These are phyloP conservation scores for Glarea lozoyensis DNA, from an alignment of 495 filamentous ascomycete genomes.

Conservation along the genomic window DNA sequence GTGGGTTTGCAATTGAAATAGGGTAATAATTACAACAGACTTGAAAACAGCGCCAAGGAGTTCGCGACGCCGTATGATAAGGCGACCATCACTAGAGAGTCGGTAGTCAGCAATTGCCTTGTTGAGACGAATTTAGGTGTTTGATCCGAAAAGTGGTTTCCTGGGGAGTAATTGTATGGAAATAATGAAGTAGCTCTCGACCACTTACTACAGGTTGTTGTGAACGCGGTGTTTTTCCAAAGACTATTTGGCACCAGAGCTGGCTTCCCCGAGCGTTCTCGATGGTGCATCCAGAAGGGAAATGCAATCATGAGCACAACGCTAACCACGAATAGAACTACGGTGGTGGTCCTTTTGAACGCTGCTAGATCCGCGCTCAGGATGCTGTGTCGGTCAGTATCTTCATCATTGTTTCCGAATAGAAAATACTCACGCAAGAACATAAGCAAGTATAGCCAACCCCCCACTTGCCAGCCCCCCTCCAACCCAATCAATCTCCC, in stretches of 20 bases:
- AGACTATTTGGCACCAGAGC: conserved; percentile 46
- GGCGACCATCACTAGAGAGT: conserved; percentile 43
- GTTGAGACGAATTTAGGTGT: too few relatives aligned
- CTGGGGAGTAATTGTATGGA: too few relatives aligned
- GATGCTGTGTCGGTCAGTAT: background rate
- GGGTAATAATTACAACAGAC: conserved; percentile 26
- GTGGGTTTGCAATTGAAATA: background rate
- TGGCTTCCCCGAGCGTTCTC: conserved; percentile 29
- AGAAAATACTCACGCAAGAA: conserved; percentile 25
- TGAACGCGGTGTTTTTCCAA: conserved; percentile 42
- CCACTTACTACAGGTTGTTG: conserved; percentile 37
- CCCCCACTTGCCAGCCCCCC: conserved; percentile 29
- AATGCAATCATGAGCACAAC: conserved; percentile 20
- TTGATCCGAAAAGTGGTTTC: too few relatives aligned
- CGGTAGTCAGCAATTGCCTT: too few relatives aligned
- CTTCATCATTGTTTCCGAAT: conserved; percentile 3
- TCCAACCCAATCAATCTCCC: conserved; percentile 44
- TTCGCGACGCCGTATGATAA: conserved; percentile 40
- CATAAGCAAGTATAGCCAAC: conserved; percentile 37
- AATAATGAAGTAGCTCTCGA: too few relatives aligned
- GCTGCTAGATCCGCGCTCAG: conserved; percentile 21
- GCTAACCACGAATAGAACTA: conserved; percentile 14
- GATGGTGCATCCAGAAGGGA: conserved; percentile 19
- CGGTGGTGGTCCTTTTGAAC: conserved; percentile 33
- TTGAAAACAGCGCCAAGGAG: conserved; percentile 37